These are phyloP conservation scores for Stachybotrys echinatus DNA, from an alignment of 2,329 filamentous ascomycete genomes.

Conservation along the genomic window DNA sequence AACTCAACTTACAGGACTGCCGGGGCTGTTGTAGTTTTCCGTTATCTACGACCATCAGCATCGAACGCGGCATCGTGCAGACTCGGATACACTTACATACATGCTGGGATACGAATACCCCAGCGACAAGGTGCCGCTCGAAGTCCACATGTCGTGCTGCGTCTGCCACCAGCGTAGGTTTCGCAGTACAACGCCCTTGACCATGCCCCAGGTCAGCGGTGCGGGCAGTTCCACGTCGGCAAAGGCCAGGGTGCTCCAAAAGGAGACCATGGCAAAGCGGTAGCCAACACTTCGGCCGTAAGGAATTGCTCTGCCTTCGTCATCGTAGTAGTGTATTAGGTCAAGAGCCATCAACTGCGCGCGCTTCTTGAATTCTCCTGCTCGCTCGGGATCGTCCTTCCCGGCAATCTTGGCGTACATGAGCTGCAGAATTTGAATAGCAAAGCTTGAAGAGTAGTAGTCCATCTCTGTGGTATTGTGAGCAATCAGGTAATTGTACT, in stretches of 20 bases:
- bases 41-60: constrained; percentile 47
- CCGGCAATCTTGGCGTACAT: constrained; percentile 69
- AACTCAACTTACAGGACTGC: constrained; percentile 44
- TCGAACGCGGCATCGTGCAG: background rate
- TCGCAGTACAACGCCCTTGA: constrained; percentile 69
- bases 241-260: constrained; percentile 75
- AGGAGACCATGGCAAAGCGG: constrained; percentile 80
- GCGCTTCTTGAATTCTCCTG: constrained; percentile 63
- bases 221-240: constrained; percentile 67
- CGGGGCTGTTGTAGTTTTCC: constrained; percentile 79
- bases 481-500: background rate
- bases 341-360: constrained; percentile 64
- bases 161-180: constrained; percentile 78
- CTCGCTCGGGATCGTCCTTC: constrained; percentile 59
- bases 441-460: constrained; percentile 79
- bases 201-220: constrained; percentile 71
- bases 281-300: constrained; percentile 77
- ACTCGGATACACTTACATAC: constrained; percentile 41
- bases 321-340: constrained; percentile 71
- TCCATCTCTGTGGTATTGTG: constrained; percentile 57
- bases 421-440: constrained; percentile 75
- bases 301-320: constrained; percentile 65
- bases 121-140: constrained; percentile 68
- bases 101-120: constrained; percentile 78
- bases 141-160: constrained; percentile 68